Evolutionary conservation across 2,329 filamentous ascomycete genomes (phyloP).

Genomic region (Aspergillus bombycis): DNA sequence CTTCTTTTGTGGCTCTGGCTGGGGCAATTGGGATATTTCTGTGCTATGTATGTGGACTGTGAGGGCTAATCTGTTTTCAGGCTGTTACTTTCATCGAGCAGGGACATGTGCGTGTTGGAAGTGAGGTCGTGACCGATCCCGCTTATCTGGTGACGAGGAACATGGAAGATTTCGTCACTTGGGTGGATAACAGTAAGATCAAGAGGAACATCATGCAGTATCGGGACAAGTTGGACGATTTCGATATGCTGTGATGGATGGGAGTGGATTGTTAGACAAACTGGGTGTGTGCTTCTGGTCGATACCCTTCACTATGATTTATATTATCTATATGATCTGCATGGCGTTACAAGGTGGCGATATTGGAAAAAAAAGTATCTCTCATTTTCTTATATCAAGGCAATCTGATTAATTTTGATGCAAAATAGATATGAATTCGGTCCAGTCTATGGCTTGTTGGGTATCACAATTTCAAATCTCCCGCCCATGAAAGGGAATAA

Average conservation of each 20-base stretch:
- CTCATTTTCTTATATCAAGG: conserved; percentile 1
- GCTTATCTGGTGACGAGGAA: conserved; percentile 85
- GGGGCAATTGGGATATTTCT: neutral
- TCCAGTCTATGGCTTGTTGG: conserved; percentile 24
- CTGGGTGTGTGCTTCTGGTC: conserved; percentile 2
- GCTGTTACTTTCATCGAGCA: conserved; percentile 83
- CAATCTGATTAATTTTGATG: neutral
- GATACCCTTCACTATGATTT: conserved; percentile 18
- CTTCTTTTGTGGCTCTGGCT: neutral
- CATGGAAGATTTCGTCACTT: conserved; percentile 96
- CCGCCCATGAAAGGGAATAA: neutral
- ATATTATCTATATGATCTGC: conserved; percentile 10
- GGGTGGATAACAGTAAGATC: conserved; percentile 95
- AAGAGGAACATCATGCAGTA: conserved; percentile 96
- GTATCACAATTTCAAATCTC: conserved; percentile 13
- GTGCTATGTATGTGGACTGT: no score
- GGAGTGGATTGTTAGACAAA: neutral
- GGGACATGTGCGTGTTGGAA: conserved; percentile 88
- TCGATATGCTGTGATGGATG: conserved; percentile 72
- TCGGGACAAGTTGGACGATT: conserved; percentile 92
- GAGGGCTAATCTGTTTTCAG: conserved; percentile 24
- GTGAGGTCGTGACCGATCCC: conserved; percentile 85
- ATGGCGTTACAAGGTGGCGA: conserved; percentile 14
- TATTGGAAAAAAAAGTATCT: neutral
- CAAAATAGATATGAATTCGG: conserved; percentile 8